phyloP scores from a whole-genome alignment of 1,139 yeast genomes.

The Kodamaea ohmeri region DNA sequence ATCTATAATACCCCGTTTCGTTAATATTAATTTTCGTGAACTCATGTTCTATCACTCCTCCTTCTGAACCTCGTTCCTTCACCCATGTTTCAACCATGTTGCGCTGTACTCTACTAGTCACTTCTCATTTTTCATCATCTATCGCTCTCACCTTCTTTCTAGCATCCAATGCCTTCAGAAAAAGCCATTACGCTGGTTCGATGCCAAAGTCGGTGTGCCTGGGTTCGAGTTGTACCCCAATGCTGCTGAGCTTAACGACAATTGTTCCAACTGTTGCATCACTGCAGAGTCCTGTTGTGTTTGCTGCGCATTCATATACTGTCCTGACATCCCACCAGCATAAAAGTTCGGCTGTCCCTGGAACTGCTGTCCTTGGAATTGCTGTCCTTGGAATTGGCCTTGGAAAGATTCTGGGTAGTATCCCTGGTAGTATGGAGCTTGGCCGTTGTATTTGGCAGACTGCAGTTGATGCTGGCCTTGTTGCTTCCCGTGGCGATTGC shows the following conservation, averaged over 20 bases:
- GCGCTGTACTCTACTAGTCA: too few relatives aligned
- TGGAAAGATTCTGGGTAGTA: conserved; percentile 2
- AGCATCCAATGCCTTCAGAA: not conserved
- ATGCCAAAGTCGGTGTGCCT: conserved; percentile 33
- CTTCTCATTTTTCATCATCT: too few relatives aligned
- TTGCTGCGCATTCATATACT: conserved; percentile 8
- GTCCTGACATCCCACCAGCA: too few relatives aligned
- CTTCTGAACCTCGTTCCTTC: too few relatives aligned
- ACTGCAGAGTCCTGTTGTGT: conserved; percentile 34
- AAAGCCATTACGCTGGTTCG: not conserved
- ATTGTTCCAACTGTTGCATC: conserved; percentile 50
- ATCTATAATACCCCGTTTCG: conserved; percentile 4
- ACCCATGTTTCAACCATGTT: too few relatives aligned
- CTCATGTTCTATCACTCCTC: not conserved
- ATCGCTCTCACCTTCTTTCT: too few relatives aligned
- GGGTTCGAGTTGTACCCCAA: conserved; percentile 49
- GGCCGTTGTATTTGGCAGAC: conserved; percentile 17
- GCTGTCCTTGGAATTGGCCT: conserved; percentile 5
- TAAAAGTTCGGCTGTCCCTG: too few relatives aligned
- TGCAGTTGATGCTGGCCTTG: conserved; percentile 11
- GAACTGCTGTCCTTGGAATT: conserved; percentile 4
- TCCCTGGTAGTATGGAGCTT: conserved; percentile 8
- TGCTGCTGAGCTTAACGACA: conserved; percentile 49
- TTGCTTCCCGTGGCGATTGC: conserved; percentile 11
- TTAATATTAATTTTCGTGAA: not conserved